Evolutionary conservation across 306 rosid species (phyloP), one percentile per base, ranked within the genome.

Genomic region (Luffa acutangula): DNA sequence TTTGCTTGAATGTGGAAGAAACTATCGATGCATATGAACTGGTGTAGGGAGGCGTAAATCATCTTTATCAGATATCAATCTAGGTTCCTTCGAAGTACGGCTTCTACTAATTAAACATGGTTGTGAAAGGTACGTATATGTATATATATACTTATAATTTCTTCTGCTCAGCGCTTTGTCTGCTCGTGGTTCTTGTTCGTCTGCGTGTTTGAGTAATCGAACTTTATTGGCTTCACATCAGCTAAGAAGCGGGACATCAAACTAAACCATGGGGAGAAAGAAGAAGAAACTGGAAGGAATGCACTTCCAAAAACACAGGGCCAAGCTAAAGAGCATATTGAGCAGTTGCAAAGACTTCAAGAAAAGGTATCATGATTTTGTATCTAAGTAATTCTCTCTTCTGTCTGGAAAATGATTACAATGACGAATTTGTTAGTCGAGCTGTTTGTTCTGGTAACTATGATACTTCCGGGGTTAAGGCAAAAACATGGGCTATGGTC

Each of bases 271-370:
- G 85, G 46, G 84, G 83, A 80, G 41, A 84, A 48, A 52, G 77
- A 79, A 64, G 81, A 66, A 20, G 83, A 78, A 69, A 80, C 70
- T 51, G 77, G 79, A 75, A 75, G 75, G 53, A 81, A 42, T 59
- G 86, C 60, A 69, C 76, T 76, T 39, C 75, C 92, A 9, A 71
- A 69, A 77, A 33, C 86, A 81, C 75, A 3, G 45, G 82, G 82
- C 58, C 86, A 77, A 82, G 97, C 92, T 13, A 89, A 53, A 80
- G 89, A 87, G 84, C 97, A 94, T 63, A 87, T 84, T 79, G 92
- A 87, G 56, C 95, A 92, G 42, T 83, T 91, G 17, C 84, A 89
- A 77, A 88, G 89, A 71, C 98, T 92, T 57, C 82, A 78, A 37
- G 80, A 89, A 60, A 90, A 94, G 97, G 97, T 92, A 81, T 43